A percentile compares a stretch with the other conserved stretches of the same genome.
Evolutionary conservation across 345 rosid genomes (phyloP).

Genomic region (Stellera chamaejasme): DNA sequence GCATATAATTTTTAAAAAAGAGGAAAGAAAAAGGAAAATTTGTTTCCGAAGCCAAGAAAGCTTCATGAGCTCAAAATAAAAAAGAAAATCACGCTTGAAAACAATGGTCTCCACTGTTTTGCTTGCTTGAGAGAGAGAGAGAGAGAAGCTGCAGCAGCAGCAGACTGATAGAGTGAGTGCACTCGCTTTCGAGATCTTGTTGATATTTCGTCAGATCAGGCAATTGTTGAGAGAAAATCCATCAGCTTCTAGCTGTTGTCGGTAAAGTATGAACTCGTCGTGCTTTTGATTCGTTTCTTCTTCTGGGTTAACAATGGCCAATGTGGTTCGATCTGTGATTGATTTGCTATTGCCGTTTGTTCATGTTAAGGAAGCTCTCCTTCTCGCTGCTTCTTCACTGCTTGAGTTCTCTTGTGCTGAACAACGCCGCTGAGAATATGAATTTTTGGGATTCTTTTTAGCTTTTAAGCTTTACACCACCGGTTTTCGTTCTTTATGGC

Average conservation of each 20-base stretch:
- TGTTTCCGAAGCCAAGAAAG: conserved; percentile 1
- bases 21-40: conserved; percentile 5
- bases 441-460: background rate
- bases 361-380: background rate
- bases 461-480: background rate
- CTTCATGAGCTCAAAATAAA: conserved; percentile 20
- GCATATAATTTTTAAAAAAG: conserved; percentile 3
- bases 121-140: conserved; percentile 8
- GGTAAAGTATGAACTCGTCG: background rate
- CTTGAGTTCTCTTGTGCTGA: background rate
- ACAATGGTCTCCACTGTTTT: conserved; percentile 7
- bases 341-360: conserved; percentile 1
- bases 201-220: conserved; percentile 48
- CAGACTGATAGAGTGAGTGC: conserved; percentile 5
- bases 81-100: conserved; percentile 14
- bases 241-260: conserved; percentile 10
- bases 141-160: conserved; percentile 17
- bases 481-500: background rate
- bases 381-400: background rate
- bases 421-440: background rate
- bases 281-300: background rate
- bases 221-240: conserved; percentile 24
- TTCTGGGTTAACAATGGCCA: conserved; percentile 2
- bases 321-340: conserved; percentile 26
- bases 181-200: conserved; percentile 4